Evolutionary conservation across 2,329 filamentous ascomycete genomes (phyloP).

Genomic region (Aspergillus carbonarius): DNA sequence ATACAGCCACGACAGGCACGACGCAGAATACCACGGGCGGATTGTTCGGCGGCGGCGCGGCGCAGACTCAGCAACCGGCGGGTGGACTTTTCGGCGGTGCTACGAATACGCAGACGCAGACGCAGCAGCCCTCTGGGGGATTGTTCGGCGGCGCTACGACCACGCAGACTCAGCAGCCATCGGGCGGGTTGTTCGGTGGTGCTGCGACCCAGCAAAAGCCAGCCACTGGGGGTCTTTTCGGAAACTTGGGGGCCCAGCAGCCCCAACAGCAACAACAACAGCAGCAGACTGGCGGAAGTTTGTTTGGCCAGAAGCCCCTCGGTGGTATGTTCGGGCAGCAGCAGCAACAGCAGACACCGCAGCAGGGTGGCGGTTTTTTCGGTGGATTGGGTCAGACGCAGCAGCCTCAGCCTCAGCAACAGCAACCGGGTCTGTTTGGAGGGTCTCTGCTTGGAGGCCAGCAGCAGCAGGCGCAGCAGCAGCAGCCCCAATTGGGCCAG

Average conservation of each 20-base stretch:
- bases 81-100: conserved; percentile 29
- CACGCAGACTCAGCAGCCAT: conserved; percentile 18
- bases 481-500: conserved; percentile 28
- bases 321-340: neutral
- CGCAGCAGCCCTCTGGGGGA: conserved; percentile 31
- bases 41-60: conserved; percentile 26
- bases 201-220: conserved; percentile 27
- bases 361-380: conserved; percentile 43
- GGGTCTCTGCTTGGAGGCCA: conserved; percentile 28
- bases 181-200: conserved; percentile 42
- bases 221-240: conserved; percentile 24
- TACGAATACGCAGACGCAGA: conserved; percentile 15
- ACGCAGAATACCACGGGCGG: conserved; percentile 17
- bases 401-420: conserved; percentile 42
- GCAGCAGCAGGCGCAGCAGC: conserved; percentile 27
- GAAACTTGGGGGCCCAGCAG: conserved; percentile 20
- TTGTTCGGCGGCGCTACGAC: conserved; percentile 35
- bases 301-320: neutral
- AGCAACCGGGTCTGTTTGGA: conserved; percentile 28
- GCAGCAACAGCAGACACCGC: conserved; percentile 26
- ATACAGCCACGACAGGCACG: conserved; percentile 6
- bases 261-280: conserved; percentile 30
- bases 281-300: conserved; percentile 7
- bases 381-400: conserved; percentile 31
- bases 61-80: conserved; percentile 33